These are phyloP conservation scores for Candida argentea DNA, from an alignment of 805 yeast species.

Conservation along the genomic window DNA sequence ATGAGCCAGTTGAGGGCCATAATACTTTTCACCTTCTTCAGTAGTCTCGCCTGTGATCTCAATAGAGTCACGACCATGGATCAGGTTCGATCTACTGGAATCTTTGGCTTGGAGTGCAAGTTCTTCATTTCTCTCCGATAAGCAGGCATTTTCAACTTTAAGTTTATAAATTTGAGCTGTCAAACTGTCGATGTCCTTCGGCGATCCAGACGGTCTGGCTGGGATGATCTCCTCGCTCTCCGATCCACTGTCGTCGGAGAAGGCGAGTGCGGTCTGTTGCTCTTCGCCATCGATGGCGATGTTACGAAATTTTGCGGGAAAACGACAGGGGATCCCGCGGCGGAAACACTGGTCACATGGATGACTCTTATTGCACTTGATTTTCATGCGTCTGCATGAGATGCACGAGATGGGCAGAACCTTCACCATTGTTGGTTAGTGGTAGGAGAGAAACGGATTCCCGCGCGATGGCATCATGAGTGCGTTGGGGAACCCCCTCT, in stretches of 20 bases:
- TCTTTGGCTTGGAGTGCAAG: neutral
- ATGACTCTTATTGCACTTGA: constrained; percentile 22
- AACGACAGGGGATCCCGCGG: constrained; percentile 30
- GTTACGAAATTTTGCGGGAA: constrained; percentile 38
- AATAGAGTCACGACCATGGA: constrained; percentile 4
- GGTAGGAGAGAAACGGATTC: no score
- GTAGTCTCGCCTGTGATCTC: constrained; percentile 26
- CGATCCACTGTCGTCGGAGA: constrained; percentile 1
- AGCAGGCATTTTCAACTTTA: constrained; percentile 10
- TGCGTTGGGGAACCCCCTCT: no score
- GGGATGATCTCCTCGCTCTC: no score
- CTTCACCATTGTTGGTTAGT: no score
- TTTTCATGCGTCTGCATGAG: constrained; percentile 26
- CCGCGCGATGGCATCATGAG: no score
- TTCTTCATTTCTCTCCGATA: constrained; percentile 7
- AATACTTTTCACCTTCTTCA: constrained; percentile 33
- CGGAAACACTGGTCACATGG: constrained; percentile 35
- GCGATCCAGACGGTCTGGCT: no score
- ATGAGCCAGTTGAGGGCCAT: constrained; percentile 41
- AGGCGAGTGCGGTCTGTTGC: constrained; percentile 1
- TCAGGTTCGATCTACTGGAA: neutral
- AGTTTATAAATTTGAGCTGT: constrained; percentile 12
- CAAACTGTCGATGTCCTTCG: constrained; percentile 11
- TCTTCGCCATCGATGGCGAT: constrained; percentile 19
- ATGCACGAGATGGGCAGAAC: constrained; percentile 25